Percentiles rank a stretch among this genome's conserved stretches.
Evolutionary conservation across 306 rosid species (phyloP).

Genomic region (Quercus wislizeni): DNA sequence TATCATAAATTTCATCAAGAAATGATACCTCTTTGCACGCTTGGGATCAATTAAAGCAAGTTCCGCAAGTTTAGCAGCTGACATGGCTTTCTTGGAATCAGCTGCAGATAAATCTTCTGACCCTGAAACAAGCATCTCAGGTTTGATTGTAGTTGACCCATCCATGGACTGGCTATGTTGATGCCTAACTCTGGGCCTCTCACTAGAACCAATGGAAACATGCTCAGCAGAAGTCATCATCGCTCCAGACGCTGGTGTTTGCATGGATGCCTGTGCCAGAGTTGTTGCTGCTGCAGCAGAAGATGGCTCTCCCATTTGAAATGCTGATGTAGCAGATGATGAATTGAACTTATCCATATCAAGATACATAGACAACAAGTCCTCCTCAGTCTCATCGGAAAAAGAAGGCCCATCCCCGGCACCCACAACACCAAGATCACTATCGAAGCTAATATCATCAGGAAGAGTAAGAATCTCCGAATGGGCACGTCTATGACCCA

Average conservation of each 20-base stretch:
- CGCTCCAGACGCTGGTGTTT: conserved; percentile 25
- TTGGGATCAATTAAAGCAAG: conserved; percentile 92
- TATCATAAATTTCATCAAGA: neutral
- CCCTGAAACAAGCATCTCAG: conserved; percentile 75
- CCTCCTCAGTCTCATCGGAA: conserved; percentile 93
- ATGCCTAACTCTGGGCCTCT: conserved; percentile 84
- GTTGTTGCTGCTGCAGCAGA: conserved; percentile 25
- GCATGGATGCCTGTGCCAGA: conserved; percentile 1
- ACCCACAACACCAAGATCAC: conserved; percentile 94
- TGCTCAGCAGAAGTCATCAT: conserved; percentile 45
- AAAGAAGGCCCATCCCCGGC: conserved; percentile 84
- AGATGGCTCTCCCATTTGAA: conserved; percentile 66
- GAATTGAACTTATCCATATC: conserved; percentile 95
- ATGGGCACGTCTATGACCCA: conserved; percentile 96
- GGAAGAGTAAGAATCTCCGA: conserved; percentile 87
- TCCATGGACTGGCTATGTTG: conserved; percentile 99
- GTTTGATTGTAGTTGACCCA: conserved; percentile 76
- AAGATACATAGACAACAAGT: conserved; percentile 84
- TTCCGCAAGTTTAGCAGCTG: conserved; percentile 89
- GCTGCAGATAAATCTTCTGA: conserved; percentile 65
- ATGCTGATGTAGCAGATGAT: conserved; percentile 68
- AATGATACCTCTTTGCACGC: conserved; percentile 84
- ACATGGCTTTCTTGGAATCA: conserved; percentile 80
- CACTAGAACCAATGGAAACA: conserved; percentile 37
- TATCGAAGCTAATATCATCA: conserved; percentile 90